Evolutionary conservation across 106 monocot genomes (phyloP), one percentile per base, ranked within the genome.

Genomic region (Dioscorea zingiberensis): DNA sequence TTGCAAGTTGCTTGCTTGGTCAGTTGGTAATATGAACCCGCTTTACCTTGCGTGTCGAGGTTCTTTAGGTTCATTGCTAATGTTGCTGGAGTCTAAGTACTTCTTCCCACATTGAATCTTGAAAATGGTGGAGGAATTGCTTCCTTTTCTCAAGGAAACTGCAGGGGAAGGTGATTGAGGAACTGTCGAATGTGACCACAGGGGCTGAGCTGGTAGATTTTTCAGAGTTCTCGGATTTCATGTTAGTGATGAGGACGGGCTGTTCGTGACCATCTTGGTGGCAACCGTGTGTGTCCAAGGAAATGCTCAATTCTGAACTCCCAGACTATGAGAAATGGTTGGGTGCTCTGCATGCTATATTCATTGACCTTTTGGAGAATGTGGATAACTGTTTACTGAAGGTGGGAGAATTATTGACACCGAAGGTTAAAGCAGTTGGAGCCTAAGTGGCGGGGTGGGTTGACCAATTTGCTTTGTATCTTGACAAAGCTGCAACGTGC

Each of bases 21-120:
- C 80, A 0, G 76, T 65, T 14, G 80, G 80, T 25, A 77, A 29
- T 65, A 48, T 22, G 6, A 86, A 94, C 38, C 14, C 4, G 3
- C 80, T 94, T 3, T 90, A 90, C 49, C 4, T 70, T n/a, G 21
- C 63, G 11, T 90, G 87, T 55, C 73, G 94, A 11, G 66, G 61
- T 11, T n/a, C 70, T 5, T 49, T 87, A 2, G 80, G 77, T 0
- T 54, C 66, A 10, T 48, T 86, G 55, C 27, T 89, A 21, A 64
- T 70, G n/a, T 9, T 54, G 7, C 73, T 59, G n/a, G 73, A 70
- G 4, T 46, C 55, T 44, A 58, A 51, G 49, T 38, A 23, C 13
- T 56, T 62, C 25, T 13, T 9, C 12, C 53, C 48, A 48, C 7
- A 32, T 28, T 48, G 38, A 38, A 8, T 38, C 38, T 38, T 54